Evolutionary conservation across 306 rosid genomes (phyloP), one percentile per base, ranked within the genome.

Genomic region (Dryas drummondii): DNA sequence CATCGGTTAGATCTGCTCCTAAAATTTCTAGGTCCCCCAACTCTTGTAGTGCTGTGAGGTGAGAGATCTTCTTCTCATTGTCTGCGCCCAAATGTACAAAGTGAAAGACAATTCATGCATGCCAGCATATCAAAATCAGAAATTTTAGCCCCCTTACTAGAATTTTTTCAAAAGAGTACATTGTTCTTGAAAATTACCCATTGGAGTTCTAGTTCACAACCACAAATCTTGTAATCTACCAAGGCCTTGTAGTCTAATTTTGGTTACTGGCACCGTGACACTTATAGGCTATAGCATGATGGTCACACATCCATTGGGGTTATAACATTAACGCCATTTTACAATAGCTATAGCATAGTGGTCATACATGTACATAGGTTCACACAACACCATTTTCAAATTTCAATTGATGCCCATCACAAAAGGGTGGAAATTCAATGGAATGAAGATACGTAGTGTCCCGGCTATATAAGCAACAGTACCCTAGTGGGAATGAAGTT

Each of bases 1-100:
- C 96, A 42, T 79, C 84, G 7, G 92, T 86, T 72, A 92, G 82
- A 49, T 92, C 96, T 68, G 87, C 96, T 59, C 78, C 80, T 32
- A 88, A 87, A 56, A 92, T 83, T 8, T 80, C 83, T 27, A 92
- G 57, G 14, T 88, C 86, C 0, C 97, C 96, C 77, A 82, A 71
- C 74, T 69, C 78, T 78, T 85, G 74, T 55, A 92, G 77, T 9
- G 85, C 76, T 71, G 57, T 56, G 5, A 92, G 91, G 87, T 92
- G 97, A 27, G 82, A 74, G 76, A 66, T 76, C 85, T 88, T 92
- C 44, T 87, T 84, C 76, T 67, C 13, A 75, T 88, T 88, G 42
- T 71, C 96, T 90, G 87, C 74, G n/a, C n/a, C 76, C 65, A 80
- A 58, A 68, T 47, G 26, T 27, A 72, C 7, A 51, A 17, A 50